Conservation (phyloP, 305 asterid species). For the Fraxinus albicans region DNA sequence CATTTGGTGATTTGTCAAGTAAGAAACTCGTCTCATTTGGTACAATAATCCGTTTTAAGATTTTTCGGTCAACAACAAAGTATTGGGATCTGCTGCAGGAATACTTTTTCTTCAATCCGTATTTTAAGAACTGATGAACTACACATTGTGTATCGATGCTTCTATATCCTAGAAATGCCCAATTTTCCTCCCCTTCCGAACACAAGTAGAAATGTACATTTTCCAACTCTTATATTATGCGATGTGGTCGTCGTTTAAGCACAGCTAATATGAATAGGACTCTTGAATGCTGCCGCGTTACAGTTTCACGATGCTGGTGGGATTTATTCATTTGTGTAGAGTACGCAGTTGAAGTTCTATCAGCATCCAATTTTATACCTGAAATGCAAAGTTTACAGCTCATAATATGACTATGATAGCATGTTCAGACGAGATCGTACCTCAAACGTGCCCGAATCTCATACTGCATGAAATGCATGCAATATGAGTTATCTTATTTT, state of each 20-base stretch:
- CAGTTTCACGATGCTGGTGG: background rate
- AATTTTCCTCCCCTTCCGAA: background rate
- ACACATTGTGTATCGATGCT: background rate
- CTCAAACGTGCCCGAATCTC: background rate
- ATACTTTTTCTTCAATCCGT: background rate
- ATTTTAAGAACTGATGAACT: background rate
- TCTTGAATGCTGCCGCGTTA: background rate
- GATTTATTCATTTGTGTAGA: background rate
- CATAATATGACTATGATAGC: background rate
- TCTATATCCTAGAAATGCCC: background rate
- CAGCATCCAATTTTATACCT: background rate
- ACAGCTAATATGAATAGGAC: background rate
- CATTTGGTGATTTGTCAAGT: constrained; percentile 15
- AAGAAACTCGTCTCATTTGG: background rate
- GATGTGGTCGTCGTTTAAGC: background rate
- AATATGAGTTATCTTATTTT: background rate
- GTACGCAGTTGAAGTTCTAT: background rate
- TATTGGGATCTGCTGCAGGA: background rate
- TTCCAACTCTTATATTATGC: background rate
- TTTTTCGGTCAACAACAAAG: background rate
- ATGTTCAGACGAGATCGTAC: background rate
- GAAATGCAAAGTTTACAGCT: background rate
- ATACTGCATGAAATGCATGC: background rate
- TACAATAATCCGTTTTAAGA: background rate
- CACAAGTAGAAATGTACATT: background rate